phyloP scores from a whole-genome alignment of 129 eudicot genomes.

The Centaurea solstitialis region DNA sequence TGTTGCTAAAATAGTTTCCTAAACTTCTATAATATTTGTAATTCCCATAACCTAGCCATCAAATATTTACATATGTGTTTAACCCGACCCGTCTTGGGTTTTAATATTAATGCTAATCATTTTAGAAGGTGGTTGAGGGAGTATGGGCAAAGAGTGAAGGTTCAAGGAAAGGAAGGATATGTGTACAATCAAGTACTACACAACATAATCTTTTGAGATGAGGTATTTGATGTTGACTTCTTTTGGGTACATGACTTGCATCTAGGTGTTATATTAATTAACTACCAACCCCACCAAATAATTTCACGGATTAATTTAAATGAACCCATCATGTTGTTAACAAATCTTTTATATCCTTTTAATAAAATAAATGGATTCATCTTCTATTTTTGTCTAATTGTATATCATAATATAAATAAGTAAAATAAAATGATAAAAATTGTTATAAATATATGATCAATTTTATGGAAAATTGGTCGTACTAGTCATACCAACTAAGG shows the following conservation, averaged over 20 bases:
- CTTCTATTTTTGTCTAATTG: background rate
- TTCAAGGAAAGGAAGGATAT: slow-evolving; percentile 30
- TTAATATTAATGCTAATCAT: background rate
- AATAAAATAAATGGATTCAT: background rate
- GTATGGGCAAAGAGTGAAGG: slow-evolving; percentile 36
- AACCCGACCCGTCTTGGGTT: background rate
- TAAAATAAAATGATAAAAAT: too few species aligned
- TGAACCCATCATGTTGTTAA: background rate
- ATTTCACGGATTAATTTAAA: background rate
- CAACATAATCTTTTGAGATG: slow-evolving; percentile 31
- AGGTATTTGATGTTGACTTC: slow-evolving; percentile 37
- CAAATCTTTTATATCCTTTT: background rate
- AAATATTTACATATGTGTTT: background rate
- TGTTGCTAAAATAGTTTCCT: background rate
- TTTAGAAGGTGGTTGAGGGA: slow-evolving; percentile 10
- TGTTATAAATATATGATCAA: too few species aligned
- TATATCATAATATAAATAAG: background rate
- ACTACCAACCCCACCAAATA: slow-evolving; percentile 32
- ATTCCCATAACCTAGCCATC: background rate
- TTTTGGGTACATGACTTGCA: slow-evolving; percentile 36
- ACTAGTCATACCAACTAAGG: too few species aligned
- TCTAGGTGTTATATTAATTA: slow-evolving; percentile 29
- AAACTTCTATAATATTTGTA: background rate
- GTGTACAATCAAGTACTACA: slow-evolving; percentile 35
- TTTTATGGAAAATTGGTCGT: too few species aligned